Base-by-base conservation (phyloP, 768 basidiomycete genomes). In the Amyloporia xantha region DNA sequence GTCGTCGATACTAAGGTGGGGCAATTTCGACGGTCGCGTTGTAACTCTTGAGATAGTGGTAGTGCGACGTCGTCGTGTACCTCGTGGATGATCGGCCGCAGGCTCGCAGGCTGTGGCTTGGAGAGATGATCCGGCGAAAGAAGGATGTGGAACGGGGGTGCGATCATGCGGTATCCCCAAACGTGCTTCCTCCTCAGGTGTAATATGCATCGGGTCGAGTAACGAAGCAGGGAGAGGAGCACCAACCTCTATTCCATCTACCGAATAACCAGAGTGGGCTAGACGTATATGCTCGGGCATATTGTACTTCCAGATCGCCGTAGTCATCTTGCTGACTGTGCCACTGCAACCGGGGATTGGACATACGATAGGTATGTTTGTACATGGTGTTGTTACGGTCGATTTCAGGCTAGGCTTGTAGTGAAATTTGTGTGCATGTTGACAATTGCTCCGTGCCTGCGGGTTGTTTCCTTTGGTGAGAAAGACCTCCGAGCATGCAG, bases 251-350 rank as follows among this genome's bases (percentile, higher is more conserved):
- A 33, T 33, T 7, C 30, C 30, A 33, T 33, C 30, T 33, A 33
- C 30, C 30, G 30, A 33, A 21, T 53, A 62, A 3, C 45, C 47
- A 2, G 54, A 54, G 51, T 66, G 65, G n/a, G 41, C 23, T n/a
- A 54, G 51, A 17, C 26, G 19, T 26, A 65, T 58, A 48, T 66
- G 64, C 1, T 40, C 44, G n/a, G 20, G 36, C 28, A 64, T 59
- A 44, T 67, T 66, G 45, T 65, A 66, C 48, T 63, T 66, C 65
- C 65, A 67, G 19, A 63, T 59, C 1, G 57, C 50, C 3, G 56
- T 54, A 1, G 21, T 11, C 5, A 25, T 5, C 30, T 38, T 27
- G 5, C 25, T 33, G 30, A 20, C 30, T n/a, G 20, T 30, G 4
- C 24, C 27, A 15, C 25, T 21, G 23, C 53, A 51, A 5, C 39